These are phyloP conservation scores for Zanthoxylum bungeanum DNA, from an alignment of 345 rosid species.

Conservation along the genomic window DNA sequence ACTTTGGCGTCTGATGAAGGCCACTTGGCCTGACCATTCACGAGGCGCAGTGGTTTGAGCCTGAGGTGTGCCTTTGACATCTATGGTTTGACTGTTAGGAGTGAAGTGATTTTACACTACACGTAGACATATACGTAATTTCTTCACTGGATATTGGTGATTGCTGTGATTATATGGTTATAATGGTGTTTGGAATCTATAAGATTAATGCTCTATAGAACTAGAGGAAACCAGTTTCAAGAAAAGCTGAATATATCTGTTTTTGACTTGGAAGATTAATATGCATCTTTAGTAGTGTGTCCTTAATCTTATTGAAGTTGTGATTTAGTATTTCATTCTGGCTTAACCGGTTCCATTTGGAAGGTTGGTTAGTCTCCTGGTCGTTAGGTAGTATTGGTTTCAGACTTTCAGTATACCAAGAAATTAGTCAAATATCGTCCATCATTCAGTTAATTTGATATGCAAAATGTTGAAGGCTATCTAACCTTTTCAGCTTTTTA, in stretches of 20 bases:
- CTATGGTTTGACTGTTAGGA: neutral
- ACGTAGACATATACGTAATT: neutral
- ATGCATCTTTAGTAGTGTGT: neutral
- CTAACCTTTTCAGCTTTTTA: neutral
- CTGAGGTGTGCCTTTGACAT: too few species aligned
- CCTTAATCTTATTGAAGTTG: neutral
- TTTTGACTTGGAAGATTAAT: neutral
- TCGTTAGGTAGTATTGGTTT: neutral
- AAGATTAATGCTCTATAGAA: conserved; percentile 7
- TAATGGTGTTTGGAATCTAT: neutral
- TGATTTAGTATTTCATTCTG: too few species aligned
- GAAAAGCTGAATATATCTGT: neutral
- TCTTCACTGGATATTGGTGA: neutral
- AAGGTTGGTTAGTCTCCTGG: neutral
- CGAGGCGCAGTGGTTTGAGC: too few species aligned
- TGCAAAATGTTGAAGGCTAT: neutral
- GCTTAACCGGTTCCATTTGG: too few species aligned
- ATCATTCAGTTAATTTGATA: neutral
- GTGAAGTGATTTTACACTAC: neutral
- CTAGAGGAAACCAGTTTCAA: neutral
- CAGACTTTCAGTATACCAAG: neutral
- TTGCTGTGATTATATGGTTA: neutral
- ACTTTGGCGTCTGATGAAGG: too few species aligned
- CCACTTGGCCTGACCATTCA: too few species aligned
- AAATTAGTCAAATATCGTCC: neutral